Percentiles rank a stretch among this genome's conserved stretches.
Conservation (phyloP, 208 protist species). For the Herpetomonas samuelpessoai region DNA sequence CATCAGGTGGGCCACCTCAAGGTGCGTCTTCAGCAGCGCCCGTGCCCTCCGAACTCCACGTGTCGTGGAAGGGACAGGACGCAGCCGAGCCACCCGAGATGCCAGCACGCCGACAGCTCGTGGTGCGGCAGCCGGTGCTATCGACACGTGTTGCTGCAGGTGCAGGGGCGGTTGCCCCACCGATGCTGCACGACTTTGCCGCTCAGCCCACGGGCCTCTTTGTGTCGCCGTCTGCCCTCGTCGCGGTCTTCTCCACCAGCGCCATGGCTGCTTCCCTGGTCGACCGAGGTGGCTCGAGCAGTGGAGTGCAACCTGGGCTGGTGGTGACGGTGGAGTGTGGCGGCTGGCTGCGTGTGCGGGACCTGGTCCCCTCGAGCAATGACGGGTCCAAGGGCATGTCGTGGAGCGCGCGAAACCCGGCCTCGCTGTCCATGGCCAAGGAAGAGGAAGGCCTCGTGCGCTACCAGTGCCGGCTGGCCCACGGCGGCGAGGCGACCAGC, state of each 20-base stretch:
- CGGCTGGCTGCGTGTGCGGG: constrained; percentile 51
- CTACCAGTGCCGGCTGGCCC: constrained; percentile 36
- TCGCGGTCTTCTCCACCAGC: constrained; percentile 26
- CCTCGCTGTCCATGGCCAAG: constrained; percentile 5
- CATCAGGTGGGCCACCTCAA: too few relatives aligned
- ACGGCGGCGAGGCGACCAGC: constrained; percentile 27
- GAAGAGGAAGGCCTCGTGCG: constrained; percentile 29
- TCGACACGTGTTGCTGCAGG: too few relatives aligned
- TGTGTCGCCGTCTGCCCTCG: constrained; percentile 36
- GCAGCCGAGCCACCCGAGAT: too few relatives aligned
- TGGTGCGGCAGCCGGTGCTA: too few relatives aligned
- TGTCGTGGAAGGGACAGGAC: too few relatives aligned
- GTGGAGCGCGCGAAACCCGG: not conserved
- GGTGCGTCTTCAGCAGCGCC: too few relatives aligned
- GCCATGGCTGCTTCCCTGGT: not conserved
- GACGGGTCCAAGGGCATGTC: not conserved
- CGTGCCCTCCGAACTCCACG: too few relatives aligned
- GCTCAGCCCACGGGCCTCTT: constrained; percentile 33
- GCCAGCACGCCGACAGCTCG: too few relatives aligned
- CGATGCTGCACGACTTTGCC: constrained; percentile 1
- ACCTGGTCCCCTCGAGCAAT: not conserved
- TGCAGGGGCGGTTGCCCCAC: too few relatives aligned
- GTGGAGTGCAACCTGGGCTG: not conserved
- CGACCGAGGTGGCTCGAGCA: not conserved
- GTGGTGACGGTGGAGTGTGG: constrained; percentile 43